phyloP scores from a whole-genome alignment of 2,329 filamentous ascomycete genomes.

The Penicillium sp. region DNA sequence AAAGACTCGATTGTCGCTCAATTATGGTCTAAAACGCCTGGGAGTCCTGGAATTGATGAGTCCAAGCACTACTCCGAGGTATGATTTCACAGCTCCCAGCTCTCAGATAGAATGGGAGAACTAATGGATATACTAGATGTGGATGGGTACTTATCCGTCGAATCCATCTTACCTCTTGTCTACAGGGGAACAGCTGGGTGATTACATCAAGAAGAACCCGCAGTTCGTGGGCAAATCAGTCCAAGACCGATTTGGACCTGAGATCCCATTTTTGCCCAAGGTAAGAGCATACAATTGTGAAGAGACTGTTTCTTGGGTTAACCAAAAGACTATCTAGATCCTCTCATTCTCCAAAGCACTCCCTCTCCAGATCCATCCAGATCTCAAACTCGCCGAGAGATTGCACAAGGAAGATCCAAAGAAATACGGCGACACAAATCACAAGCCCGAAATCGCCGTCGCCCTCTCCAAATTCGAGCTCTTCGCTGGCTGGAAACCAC shows the following conservation, averaged over 20 bases:
- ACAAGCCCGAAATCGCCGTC: constrained; percentile 81
- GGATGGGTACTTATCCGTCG: constrained; percentile 78
- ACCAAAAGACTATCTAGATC: constrained; percentile 54
- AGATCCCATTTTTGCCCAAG: constrained; percentile 76
- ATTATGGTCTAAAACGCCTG: constrained; percentile 69
- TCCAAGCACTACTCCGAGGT: constrained; percentile 68
- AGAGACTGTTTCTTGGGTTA: too few species aligned
- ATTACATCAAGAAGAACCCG: constrained; percentile 68
- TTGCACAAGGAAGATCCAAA: constrained; percentile 69
- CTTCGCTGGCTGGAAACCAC: constrained; percentile 75
- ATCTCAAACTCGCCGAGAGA: constrained; percentile 69
- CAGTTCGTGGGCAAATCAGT: constrained; percentile 68
- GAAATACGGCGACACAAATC: constrained; percentile 73
- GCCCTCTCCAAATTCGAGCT: constrained; percentile 75
- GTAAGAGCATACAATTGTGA: constrained; percentile 37
- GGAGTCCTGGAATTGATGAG: constrained; percentile 68
- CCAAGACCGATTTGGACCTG: constrained; percentile 65
- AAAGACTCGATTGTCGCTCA: constrained; percentile 68
- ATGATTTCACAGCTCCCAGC: background rate
- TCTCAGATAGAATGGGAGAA: background rate
- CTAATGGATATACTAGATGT: constrained; percentile 55
- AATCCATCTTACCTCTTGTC: constrained; percentile 69
- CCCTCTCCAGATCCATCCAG: constrained; percentile 75
- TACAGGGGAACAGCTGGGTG: constrained; percentile 68
- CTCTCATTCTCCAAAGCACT: constrained; percentile 77